Evolutionary conservation across 2,329 filamentous ascomycete species (phyloP), one percentile per base, ranked within the genome.

Genomic region (Domatiomyces catenatus): DNA sequence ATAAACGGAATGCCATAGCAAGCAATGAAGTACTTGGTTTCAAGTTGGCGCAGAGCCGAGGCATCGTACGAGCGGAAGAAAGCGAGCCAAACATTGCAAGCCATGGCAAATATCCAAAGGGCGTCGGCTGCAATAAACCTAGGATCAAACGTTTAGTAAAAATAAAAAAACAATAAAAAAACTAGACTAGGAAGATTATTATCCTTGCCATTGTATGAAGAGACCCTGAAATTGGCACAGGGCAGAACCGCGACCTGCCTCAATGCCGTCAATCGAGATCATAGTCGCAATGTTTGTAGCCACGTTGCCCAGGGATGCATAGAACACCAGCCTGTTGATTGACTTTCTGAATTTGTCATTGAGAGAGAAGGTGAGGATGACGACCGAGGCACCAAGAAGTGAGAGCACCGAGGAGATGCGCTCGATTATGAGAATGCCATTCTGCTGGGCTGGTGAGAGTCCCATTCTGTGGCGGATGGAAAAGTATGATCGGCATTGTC

Each of bases 251-350:
- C 67, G 55, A 1, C 71, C 66, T 7, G 69, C 61, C 1, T 61
- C 57, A 5, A 86, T 67, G 42, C 79, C 84, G 1, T 75, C 72
- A 36, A 76, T 74, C 0, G 83, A 80, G 61, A 90, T 85, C 32
- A 90, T 66, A 0, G 86, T 88, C 1, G 81, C 85, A 17, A 86
- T 75, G 63, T 87, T 90, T 54, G 78, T 79, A 66, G 88, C 72
- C 59, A 90, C 73, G 61, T 94, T 93, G 7, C 86, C 86, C 61
- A 86, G 83, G 0, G 83, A 84, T 5, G 86, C 86, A 63, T 84
- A 92, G 64, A 93, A 90, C 8, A 90, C 81, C 0, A 93, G 73
- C 17, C 86, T 75, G 62, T 92, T 92, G 68, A 92, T 88, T n/a
- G 86, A 84, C 62, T 88, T 90, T 60, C 84, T 83, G 63, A 92